Evolutionary conservation across 495 filamentous ascomycete genomes (phyloP).

Genomic region (Tuber umbilicatum): DNA sequence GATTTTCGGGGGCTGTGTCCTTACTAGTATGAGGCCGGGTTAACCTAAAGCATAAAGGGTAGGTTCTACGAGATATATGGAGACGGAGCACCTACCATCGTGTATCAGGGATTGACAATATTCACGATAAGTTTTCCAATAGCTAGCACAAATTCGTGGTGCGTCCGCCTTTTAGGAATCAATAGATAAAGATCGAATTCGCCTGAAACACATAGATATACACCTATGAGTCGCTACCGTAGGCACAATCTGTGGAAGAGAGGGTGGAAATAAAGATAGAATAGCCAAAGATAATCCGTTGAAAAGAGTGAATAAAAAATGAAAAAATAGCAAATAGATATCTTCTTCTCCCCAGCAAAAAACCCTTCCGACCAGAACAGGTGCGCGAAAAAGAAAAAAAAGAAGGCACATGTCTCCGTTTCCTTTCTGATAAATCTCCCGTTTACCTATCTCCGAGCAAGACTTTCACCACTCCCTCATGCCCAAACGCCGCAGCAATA

Average conservation of each 20-base stretch:
- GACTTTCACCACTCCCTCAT: slow-evolving; percentile 18
- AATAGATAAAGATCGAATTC: neutral
- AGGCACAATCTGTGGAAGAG: neutral
- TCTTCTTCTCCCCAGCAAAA: neutral
- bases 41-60: neutral
- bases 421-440: neutral
- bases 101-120: neutral
- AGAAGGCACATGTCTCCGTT: neutral
- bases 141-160: neutral
- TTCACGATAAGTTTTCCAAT: neutral
- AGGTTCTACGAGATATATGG: neutral
- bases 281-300: neutral
- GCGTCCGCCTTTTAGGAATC: neutral
- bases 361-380: neutral
- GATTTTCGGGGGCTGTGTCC: neutral
- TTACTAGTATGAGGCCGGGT: neutral
- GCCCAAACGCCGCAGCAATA: slow-evolving; percentile 27
- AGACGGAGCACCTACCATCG: neutral
- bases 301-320: neutral
- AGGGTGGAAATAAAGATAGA: neutral
- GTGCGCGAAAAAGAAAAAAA: neutral
- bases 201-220: neutral
- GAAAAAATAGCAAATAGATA: neutral
- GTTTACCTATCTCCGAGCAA: slow-evolving; percentile 5
- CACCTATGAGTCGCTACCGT: neutral